Evolutionary conservation across 2,329 filamentous ascomycete species (phyloP), one percentile per base, ranked within the genome.

Genomic region (Cladophialophora immunda): DNA sequence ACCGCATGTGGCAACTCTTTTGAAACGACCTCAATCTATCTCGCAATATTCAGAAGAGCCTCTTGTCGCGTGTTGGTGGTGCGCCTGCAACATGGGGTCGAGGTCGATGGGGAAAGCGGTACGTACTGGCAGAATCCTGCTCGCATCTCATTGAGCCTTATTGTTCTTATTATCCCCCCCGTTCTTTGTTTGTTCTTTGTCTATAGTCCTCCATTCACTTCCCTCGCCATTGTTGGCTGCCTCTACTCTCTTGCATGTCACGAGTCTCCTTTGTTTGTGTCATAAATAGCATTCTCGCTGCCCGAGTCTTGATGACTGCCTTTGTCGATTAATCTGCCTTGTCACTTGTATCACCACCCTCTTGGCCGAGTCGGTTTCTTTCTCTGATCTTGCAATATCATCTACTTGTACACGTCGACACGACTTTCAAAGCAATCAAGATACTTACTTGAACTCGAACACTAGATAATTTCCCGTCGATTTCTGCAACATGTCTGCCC

Each of bases 381-480:
- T 62, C 45, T 45, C 38, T 58, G 34, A 29, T 45, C 45, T 15
- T 47, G 34, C 47, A 30, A 63, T 22, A 27, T 8, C 29, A 22
- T 38, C 8, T 52, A 38, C 36, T 52, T 52, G 9, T 59, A 58
- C 52, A 30, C 17, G 29, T 50, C 19, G 22, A 47, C 17, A 22
- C 38, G 22, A 52, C 50, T 29, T 25, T 13, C 32, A 25, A 30
- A 13, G 53, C 30, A 34, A 45, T 45, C 62, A 52, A 50, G 38
- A 52, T 52, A 58, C 62, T 64, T 64, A 62, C 66, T 65, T 65
- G 55, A 29, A 45, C 62, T 41, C 59, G 57, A 17, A 60, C 6
- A 47, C 19, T 69, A 71, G 71, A 71, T 71, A 71, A 72, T 71
- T 68, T 65, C 65, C 65, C 64, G 67, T 69, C 64, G 58, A 70